Evolutionary conservation across 1,284 basidiomycete genomes (phyloP).

Genomic region (Austroboletus sp.): DNA sequence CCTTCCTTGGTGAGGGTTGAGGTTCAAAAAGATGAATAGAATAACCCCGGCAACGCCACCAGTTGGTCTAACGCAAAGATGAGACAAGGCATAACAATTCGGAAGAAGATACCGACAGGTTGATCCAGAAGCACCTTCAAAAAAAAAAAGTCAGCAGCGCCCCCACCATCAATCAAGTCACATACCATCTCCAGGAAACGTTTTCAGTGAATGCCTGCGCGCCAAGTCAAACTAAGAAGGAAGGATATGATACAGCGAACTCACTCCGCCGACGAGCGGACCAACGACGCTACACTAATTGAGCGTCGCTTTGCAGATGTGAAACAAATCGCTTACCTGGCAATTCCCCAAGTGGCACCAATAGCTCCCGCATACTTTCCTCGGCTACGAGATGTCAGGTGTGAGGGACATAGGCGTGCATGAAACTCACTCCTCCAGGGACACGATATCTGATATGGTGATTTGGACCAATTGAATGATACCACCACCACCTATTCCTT

Average conservation of each 20-base stretch:
- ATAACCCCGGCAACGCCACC: constrained; percentile 39
- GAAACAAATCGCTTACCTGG: constrained; percentile 28
- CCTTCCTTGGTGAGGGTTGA: constrained; percentile 31
- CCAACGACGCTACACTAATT: constrained; percentile 33
- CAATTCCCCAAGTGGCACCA: constrained; percentile 45
- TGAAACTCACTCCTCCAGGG: constrained; percentile 29
- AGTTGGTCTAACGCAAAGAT: constrained; percentile 29
- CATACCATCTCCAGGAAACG: constrained; percentile 28
- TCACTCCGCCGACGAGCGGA: constrained; percentile 36
- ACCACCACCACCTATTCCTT: constrained; percentile 49
- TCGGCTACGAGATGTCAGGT: constrained; percentile 24
- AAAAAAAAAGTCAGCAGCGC: background rate
- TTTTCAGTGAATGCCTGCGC: too few relatives aligned
- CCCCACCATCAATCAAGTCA: background rate
- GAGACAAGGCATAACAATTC: background rate
- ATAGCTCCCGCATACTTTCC: constrained; percentile 38
- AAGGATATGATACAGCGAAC: background rate
- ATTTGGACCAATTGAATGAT: constrained; percentile 36
- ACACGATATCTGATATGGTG: constrained; percentile 36
- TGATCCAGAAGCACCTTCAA: constrained; percentile 35
- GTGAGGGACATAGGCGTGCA: background rate
- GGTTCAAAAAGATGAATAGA: constrained; percentile 32
- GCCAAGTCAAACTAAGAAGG: background rate
- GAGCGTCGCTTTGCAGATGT: background rate
- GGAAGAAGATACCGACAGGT: constrained; percentile 26